Percentiles rank a stretch among this genome's conserved stretches.
Conservation (phyloP, 352 stramenopile genomes). For the Pythium scleroteichum region DNA sequence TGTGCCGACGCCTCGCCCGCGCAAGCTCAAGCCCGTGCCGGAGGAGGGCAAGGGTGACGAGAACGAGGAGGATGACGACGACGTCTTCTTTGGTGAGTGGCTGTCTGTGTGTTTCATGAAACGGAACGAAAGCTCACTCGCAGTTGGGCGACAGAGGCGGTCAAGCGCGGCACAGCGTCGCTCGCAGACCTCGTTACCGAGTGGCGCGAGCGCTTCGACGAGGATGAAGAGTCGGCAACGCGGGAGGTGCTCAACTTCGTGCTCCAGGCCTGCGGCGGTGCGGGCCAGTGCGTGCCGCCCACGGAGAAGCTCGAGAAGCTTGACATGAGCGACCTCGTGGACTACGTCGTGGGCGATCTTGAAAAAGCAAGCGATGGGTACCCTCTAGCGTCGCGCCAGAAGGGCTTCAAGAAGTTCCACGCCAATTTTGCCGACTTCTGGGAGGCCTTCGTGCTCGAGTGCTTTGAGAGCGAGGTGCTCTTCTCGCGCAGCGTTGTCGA, state of each 20-base stretch:
- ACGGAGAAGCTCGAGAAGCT: slow-evolving; percentile 61
- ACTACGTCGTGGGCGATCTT: slow-evolving; percentile 67
- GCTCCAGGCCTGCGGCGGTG: slow-evolving; percentile 67
- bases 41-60: slow-evolving; percentile 31
- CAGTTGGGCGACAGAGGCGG: slow-evolving; percentile 40
- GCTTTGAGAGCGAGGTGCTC: slow-evolving; percentile 78
- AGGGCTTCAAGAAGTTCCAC: slow-evolving; percentile 65
- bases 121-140: neutral
- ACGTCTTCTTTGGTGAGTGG: slow-evolving; percentile 30
- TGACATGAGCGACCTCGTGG: slow-evolving; percentile 73
- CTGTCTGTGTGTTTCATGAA: neutral
- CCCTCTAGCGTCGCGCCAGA: slow-evolving; percentile 59
- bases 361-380: slow-evolving; percentile 63
- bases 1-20: slow-evolving; percentile 15
- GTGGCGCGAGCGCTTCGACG: slow-evolving; percentile 77
- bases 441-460: slow-evolving; percentile 75
- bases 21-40: slow-evolving; percentile 39
- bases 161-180: slow-evolving; percentile 54
- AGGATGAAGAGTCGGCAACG: slow-evolving; percentile 46
- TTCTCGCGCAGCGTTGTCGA: slow-evolving; percentile 66
- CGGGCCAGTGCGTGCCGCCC: slow-evolving; percentile 46
- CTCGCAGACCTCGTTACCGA: slow-evolving; percentile 53
- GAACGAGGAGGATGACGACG: slow-evolving; percentile 15
- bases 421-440: slow-evolving; percentile 75
- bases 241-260: slow-evolving; percentile 82